A percentile compares a stretch with the other conserved stretches of the same genome.
These are phyloP conservation scores for Colletotrichum sp. DNA, from an alignment of 2,329 filamentous ascomycete genomes.

Conservation along the genomic window DNA sequence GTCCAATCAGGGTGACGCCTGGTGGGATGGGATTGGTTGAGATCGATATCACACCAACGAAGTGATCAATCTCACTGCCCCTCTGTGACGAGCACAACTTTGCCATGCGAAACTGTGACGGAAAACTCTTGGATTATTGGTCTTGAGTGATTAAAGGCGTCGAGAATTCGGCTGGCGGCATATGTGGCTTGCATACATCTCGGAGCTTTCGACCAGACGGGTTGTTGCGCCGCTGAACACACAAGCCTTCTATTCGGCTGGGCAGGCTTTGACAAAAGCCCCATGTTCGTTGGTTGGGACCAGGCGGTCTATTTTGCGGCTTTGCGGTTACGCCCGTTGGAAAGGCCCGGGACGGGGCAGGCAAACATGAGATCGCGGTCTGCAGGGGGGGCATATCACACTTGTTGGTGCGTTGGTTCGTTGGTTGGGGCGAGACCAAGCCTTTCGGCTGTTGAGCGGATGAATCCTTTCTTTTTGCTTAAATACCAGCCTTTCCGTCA, in stretches of 20 bases:
- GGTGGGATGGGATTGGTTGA: not conserved
- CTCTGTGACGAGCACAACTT: not conserved
- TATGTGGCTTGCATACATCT: not conserved
- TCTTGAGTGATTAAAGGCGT: not conserved
- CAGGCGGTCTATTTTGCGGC: too few relatives aligned
- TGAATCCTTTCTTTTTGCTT: not conserved
- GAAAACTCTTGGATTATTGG: not conserved
- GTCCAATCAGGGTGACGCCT: not conserved
- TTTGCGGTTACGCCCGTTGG: not conserved
- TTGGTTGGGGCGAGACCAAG: not conserved
- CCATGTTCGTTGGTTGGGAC: too few relatives aligned
- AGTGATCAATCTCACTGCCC: not conserved
- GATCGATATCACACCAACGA: not conserved
- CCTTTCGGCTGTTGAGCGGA: accelerated
- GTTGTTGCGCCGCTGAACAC: not conserved
- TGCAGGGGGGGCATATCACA: not conserved
- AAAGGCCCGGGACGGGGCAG: not conserved
- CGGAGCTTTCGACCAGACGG: not conserved
- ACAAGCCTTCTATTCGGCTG: not conserved
- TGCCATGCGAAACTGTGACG: not conserved
- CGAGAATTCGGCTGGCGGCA: not conserved
- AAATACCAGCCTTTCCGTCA: not conserved
- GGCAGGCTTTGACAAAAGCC: not conserved
- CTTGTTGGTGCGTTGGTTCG: not conserved
- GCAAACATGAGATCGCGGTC: not conserved